Evolutionary conservation across 2,329 filamentous ascomycete species (phyloP).

Genomic region (Neonectria hederae): DNA sequence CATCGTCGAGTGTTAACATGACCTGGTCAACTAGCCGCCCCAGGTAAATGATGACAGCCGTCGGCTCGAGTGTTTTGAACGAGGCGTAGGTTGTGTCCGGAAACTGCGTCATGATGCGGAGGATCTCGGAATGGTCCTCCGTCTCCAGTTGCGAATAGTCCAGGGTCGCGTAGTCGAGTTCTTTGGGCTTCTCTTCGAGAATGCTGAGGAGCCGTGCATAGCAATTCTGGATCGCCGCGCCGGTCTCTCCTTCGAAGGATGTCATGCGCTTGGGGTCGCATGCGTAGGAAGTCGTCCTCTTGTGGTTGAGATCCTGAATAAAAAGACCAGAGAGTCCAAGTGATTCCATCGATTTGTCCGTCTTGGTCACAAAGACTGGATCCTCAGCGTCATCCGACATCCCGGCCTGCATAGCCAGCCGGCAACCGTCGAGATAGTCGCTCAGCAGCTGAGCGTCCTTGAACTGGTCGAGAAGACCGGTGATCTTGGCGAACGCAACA

Average conservation of each 20-base stretch:
- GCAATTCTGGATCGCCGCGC: slow-evolving; percentile 37
- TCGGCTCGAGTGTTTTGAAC: slow-evolving; percentile 72
- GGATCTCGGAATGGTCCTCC: slow-evolving; percentile 42
- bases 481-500: slow-evolving; percentile 65
- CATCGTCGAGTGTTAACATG: slow-evolving; percentile 59
- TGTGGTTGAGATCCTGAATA: slow-evolving; percentile 42
- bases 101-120: slow-evolving; percentile 70
- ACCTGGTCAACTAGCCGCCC: slow-evolving; percentile 29
- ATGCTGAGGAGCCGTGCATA: slow-evolving; percentile 31
- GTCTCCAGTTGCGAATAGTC: slow-evolving; percentile 29
- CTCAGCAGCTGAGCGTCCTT: slow-evolving; percentile 30
- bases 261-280: slow-evolving; percentile 48
- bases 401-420: neutral
- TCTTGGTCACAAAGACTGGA: slow-evolving; percentile 12
- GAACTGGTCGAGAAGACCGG: slow-evolving; percentile 24
- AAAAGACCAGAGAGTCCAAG: slow-evolving; percentile 31
- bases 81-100: slow-evolving; percentile 72
- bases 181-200: neutral
- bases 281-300: slow-evolving; percentile 34
- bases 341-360: slow-evolving; percentile 21
- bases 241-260: slow-evolving; percentile 25
- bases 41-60: slow-evolving; percentile 72
- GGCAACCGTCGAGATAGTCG: slow-evolving; percentile 33
- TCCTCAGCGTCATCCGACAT: slow-evolving; percentile 27
- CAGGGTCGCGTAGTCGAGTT: slow-evolving; percentile 24